Base-by-base conservation (phyloP, 2,329 filamentous ascomycete species). In the Trichoderma hamatum region DNA sequence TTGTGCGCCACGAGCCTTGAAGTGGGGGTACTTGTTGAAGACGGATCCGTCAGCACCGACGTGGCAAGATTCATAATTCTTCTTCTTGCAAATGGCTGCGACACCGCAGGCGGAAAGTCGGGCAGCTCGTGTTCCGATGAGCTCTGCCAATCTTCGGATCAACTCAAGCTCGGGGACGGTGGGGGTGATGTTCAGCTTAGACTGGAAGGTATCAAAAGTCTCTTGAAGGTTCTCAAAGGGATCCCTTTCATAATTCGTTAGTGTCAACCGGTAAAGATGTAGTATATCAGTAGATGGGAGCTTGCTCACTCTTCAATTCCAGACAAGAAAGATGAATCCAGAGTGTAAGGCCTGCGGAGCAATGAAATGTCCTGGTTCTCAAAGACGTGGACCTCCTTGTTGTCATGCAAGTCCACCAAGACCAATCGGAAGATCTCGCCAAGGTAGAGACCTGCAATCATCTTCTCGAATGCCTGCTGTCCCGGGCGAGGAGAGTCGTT, bases 21-120 rank as follows among this genome's bases (percentile, higher is more conserved):
- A 99, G 82, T 97, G 92, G 14, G 96, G 96, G 83, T 99, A 99
- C 81, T 98, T 98, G 86, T 97, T 97, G 85, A 99, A 99, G 67
- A 99, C 95, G 21, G 93, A 97, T 46, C 96, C 96, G 78, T 99
- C 96, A 63, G 96, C 96, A 75, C 96, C 96, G 52, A 99, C 96
- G 80, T 98, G 96, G 84, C 93, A 97, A 46, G 88, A 86, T 77
- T 91, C 83, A 81, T 94, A 95, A 74, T 88, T 87, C 88, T 97
- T 98, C 90, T 98, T 98, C 83, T 91, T 96, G 87, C 92, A 94
- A 77, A 99, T 97, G 69, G 95, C 96, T 14, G 95, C 94, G 67
- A 99, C 93, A 82, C 96, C 96, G 77, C 96, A 98, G 30, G 95
- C 90, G 19, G 94, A 97, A 65, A 99, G 88, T 71, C 96, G 93